Percentiles rank a stretch among this genome's conserved stretches.
phyloP scores from a whole-genome alignment of 345 rosid genomes.

The Euclidium syriacum region DNA sequence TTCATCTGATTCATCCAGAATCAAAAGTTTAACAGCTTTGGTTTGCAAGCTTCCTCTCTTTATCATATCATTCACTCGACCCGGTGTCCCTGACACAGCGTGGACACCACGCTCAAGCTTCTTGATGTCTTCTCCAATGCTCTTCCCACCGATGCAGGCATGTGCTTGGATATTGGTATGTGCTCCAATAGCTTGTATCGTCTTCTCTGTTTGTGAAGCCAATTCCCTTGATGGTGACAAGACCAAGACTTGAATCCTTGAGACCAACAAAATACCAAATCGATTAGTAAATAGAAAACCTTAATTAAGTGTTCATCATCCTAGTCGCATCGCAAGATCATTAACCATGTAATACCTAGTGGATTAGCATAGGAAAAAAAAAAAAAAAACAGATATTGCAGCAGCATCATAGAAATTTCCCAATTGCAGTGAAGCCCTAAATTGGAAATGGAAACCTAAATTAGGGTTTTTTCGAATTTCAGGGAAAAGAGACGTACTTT shows the following conservation, averaged over 20 bases:
- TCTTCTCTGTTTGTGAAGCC: conserved; percentile 92
- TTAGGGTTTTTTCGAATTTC: conserved; percentile 20
- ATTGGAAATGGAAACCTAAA: neutral
- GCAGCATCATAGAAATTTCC: neutral
- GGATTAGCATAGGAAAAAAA: neutral
- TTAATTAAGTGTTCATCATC: neutral
- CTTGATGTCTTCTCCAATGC: conserved; percentile 89
- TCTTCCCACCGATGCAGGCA: conserved; percentile 91
- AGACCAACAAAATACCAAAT: neutral
- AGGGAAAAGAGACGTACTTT: conserved; percentile 40
- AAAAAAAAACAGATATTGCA: neutral
- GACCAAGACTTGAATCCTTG: conserved; percentile 84
- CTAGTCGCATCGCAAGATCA: neutral
- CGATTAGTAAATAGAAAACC: neutral
- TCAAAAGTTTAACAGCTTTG: conserved; percentile 48
- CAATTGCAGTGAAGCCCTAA: neutral
- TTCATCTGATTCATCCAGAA: conserved; percentile 88
- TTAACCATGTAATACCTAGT: neutral
- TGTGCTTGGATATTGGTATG: conserved; percentile 77
- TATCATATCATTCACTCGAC: conserved; percentile 96
- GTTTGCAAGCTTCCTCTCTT: conserved; percentile 90
- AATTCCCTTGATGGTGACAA: conserved; percentile 92
- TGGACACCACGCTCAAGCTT: conserved; percentile 51
- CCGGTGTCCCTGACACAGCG: conserved; percentile 92
- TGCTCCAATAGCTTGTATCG: conserved; percentile 67